Base-by-base conservation (phyloP, 225 moss, liverwort and hornwort genomes). In the Straminergon stramineum region DNA sequence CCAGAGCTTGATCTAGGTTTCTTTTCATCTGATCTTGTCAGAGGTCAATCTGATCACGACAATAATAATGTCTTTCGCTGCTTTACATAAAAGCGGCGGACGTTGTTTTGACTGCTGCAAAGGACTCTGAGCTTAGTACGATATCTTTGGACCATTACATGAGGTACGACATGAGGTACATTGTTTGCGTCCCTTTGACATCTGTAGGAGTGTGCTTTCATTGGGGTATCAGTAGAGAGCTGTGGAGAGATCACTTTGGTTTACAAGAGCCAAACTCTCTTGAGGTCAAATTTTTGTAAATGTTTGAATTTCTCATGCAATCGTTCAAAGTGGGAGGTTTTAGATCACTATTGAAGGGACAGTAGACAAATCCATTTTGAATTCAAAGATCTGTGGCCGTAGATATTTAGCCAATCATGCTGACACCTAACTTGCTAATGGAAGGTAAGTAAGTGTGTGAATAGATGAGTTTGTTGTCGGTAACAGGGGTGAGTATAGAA, bases 131-230 rank as follows among this genome's bases (percentile, higher is more conserved):
- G 51, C 79, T 82, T 66, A 45, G 87, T 37, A 88, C 78, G 70
- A 82, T 73, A 89, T 79, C 43, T 83, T 73, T 86, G 86, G 78
- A 82, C 79, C 86, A 83, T 83, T 90, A 87, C 77, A 91, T 91
- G 93, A 93, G 93, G 91, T 91, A 82, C 14, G 82, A 64, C 64
- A 82, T 63, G 82, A 64, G 45, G 48, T 63, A 82, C 30, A 53
- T 39, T 64, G 32, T 86, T 75, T 86, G 75, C 37, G 51, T 75
- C 60, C 34, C 37, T 77, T 52, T 76, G 76, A n/a, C 52, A 37
- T 30, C 53, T 63, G 53, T 69, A 39, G 19, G 66, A 39, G 69
- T 63, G 21, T 52, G 22, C 60, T 74, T 43, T 74, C 43, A 71
- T 85, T 74, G 51, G n/a, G 76, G 63, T 18, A 28, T 86, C n/a